phyloP scores from a whole-genome alignment of 2,329 filamentous ascomycete genomes.

The Phyllosticta citribraziliensis region DNA sequence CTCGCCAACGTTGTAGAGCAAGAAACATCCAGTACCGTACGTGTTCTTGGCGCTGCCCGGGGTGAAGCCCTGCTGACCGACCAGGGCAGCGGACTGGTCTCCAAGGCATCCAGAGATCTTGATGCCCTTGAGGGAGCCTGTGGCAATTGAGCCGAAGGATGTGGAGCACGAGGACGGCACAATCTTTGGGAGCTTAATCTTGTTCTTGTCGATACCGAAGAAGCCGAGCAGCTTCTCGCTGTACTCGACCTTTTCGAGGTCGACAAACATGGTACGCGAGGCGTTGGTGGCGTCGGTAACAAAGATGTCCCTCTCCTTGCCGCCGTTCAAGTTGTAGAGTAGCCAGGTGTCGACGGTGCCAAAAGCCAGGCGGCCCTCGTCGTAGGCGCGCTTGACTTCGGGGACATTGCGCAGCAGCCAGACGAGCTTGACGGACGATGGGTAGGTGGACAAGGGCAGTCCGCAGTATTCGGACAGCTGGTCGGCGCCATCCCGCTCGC shows the following conservation, averaged over 20 bases:
- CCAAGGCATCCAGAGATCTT: slow-evolving; percentile 76
- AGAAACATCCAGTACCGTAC: slow-evolving; percentile 81
- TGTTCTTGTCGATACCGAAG: slow-evolving; percentile 64
- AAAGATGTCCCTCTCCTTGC: slow-evolving; percentile 55
- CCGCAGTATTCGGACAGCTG: slow-evolving; percentile 63
- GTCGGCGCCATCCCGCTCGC: slow-evolving; percentile 56
- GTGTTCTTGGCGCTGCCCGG: slow-evolving; percentile 84
- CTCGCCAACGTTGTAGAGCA: slow-evolving; percentile 79
- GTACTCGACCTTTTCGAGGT: slow-evolving; percentile 70
- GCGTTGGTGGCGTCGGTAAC: slow-evolving; percentile 86
- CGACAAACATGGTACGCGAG: slow-evolving; percentile 90
- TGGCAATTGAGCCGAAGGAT: slow-evolving; percentile 58
- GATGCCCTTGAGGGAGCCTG: slow-evolving; percentile 57
- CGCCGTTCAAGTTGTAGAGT: slow-evolving; percentile 73
- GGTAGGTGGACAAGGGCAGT: slow-evolving; percentile 78
- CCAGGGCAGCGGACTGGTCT: slow-evolving; percentile 77
- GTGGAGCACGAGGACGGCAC: slow-evolving; percentile 67
- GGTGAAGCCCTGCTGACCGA: slow-evolving; percentile 75
- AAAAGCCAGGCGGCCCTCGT: slow-evolving; percentile 66
- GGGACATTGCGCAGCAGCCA: slow-evolving; percentile 70
- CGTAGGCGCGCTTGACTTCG: slow-evolving; percentile 63
- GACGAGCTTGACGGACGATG: slow-evolving; percentile 72
- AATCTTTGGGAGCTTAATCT: slow-evolving; percentile 71
- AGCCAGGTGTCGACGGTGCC: slow-evolving; percentile 87
- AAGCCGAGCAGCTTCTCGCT: slow-evolving; percentile 68